Evolutionary conservation across 805 yeast genomes (phyloP).

Genomic region (Candida nitratophila): DNA sequence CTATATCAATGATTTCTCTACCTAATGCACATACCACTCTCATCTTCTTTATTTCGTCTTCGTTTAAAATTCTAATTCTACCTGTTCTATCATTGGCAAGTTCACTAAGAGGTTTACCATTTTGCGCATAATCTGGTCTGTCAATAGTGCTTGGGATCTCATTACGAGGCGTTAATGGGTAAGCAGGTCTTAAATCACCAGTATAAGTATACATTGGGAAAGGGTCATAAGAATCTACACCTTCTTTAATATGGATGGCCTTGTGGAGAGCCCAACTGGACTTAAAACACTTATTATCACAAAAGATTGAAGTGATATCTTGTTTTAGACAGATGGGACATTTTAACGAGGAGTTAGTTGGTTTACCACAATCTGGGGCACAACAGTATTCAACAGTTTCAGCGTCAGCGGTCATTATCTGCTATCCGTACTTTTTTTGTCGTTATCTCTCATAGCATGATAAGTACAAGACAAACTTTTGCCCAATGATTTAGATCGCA

Average conservation of each 20-base stretch:
- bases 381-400: constrained; percentile 38
- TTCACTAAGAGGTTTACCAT: constrained; percentile 78
- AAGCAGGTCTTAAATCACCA: constrained; percentile 69
- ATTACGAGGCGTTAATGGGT: constrained; percentile 74
- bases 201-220: constrained; percentile 72
- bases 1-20: constrained; percentile 83
- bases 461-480: too few relatives aligned
- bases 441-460: too few relatives aligned
- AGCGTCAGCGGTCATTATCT: not conserved
- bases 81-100: constrained; percentile 62
- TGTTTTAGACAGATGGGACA: constrained; percentile 89
- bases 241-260: constrained; percentile 59
- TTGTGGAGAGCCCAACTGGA: constrained; percentile 69
- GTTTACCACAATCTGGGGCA: constrained; percentile 81
- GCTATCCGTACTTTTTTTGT: too few relatives aligned
- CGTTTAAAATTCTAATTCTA: constrained; percentile 54
- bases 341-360: constrained; percentile 65
- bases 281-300: constrained; percentile 80
- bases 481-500: too few relatives aligned
- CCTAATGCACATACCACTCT: constrained; percentile 70
- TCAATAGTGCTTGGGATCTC: constrained; percentile 63
- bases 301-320: constrained; percentile 57
- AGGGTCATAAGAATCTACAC: constrained; percentile 68
- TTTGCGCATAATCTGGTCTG: constrained; percentile 75
- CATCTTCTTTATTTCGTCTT: constrained; percentile 67